Conservation (phyloP, 1,284 basidiomycete genomes). For the Rhodotorula sp. region DNA sequence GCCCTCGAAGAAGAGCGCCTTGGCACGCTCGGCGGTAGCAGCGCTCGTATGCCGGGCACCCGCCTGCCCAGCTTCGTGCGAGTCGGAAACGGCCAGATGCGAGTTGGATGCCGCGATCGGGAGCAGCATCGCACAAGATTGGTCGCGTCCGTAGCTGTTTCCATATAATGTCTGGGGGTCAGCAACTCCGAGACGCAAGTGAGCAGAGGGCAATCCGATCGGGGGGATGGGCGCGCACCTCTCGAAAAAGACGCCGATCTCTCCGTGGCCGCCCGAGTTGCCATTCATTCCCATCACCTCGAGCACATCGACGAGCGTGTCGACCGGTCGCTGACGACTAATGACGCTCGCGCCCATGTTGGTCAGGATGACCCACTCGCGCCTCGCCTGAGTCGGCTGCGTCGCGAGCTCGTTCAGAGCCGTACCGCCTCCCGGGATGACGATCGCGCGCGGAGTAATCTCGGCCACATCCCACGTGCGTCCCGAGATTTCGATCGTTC, state of each 20-base stretch:
- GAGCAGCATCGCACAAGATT: slow-evolving; percentile 88
- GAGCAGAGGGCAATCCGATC: background rate
- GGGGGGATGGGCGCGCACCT: slow-evolving; percentile 31
- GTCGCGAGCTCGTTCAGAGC: slow-evolving; percentile 71
- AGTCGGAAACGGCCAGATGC: slow-evolving; percentile 22
- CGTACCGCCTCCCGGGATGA: slow-evolving; percentile 54
- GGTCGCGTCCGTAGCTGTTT: slow-evolving; percentile 75
- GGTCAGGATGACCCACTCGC: slow-evolving; percentile 81
- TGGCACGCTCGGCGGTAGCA: slow-evolving; percentile 62
- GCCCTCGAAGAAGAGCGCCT: slow-evolving; percentile 77
- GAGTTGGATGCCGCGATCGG: slow-evolving; percentile 57
- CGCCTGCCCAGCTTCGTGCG: slow-evolving; percentile 46
- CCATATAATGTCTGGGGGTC: background rate
- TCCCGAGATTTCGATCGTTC: slow-evolving; percentile 71
- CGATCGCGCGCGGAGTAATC: slow-evolving; percentile 46
- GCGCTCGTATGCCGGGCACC: slow-evolving; percentile 50
- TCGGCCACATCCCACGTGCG: slow-evolving; percentile 74
- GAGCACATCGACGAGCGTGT: slow-evolving; percentile 63
- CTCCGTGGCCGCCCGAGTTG: slow-evolving; percentile 37
- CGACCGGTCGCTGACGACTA: slow-evolving; percentile 77
- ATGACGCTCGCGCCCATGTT: slow-evolving; percentile 80
- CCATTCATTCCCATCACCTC: slow-evolving; percentile 44
- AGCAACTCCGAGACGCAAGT: too few relatives aligned
- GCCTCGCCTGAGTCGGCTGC: slow-evolving; percentile 69
- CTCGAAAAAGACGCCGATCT: slow-evolving; percentile 44